These are phyloP conservation scores for Sporothrix protearum DNA, from an alignment of 2,329 filamentous ascomycete genomes.

Conservation along the genomic window DNA sequence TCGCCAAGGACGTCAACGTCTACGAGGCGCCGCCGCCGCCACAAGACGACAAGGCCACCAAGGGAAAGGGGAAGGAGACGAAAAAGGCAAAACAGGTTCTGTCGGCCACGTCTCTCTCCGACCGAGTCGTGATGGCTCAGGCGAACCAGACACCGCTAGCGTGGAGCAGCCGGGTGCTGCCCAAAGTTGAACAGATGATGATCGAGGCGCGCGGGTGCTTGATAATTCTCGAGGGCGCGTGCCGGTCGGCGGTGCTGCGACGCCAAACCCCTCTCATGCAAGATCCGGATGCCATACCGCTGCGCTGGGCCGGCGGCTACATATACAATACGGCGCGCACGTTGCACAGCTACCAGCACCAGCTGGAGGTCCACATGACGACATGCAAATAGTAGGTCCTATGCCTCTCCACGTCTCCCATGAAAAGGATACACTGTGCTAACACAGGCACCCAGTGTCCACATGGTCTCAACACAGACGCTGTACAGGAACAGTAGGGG, in stretches of 20 bases:
- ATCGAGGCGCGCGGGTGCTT: not conserved
- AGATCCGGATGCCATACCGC: not conserved
- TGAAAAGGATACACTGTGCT: not conserved
- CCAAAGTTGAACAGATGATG: conserved; percentile 16
- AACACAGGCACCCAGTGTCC: not conserved
- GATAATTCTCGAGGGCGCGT: not conserved
- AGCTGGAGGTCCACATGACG: conserved; percentile 8
- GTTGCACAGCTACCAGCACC: not conserved
- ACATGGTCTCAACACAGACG: conserved; percentile 7
- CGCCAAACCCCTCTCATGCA: conserved; percentile 7
- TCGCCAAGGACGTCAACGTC: conserved; percentile 8
- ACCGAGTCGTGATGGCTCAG: not conserved
- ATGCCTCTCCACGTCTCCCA: not conserved
- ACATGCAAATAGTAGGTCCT: conserved; percentile 20
- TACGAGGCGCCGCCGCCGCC: not conserved
- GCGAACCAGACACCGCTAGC: not conserved
- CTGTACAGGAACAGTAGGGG: not conserved
- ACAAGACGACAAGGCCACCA: too few species aligned
- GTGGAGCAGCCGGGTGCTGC: conserved; percentile 17
- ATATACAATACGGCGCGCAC: not conserved
- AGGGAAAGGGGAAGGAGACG: not conserved
- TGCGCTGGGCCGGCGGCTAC: conserved; percentile 13
- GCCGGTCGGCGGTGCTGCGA: conserved; percentile 5
- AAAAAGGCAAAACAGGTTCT: not conserved
- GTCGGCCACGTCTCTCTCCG: not conserved